Evolutionary conservation across 2,329 filamentous ascomycete genomes (phyloP), one percentile per base, ranked within the genome.

Genomic region (Neonectria ditissima): DNA sequence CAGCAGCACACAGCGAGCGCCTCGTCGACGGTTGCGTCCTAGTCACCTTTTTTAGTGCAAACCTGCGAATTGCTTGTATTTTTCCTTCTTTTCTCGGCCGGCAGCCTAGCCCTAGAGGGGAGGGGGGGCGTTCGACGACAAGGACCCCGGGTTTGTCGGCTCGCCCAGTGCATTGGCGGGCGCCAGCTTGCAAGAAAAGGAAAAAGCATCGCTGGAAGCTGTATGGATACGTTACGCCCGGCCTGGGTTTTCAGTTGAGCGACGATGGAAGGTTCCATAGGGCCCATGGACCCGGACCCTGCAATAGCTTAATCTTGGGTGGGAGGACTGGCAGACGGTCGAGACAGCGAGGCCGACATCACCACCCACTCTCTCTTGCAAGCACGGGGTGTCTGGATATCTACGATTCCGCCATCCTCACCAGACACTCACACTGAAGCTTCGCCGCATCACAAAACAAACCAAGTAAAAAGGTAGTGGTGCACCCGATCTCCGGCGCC

Each of bases 191-290:
- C n/a, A n/a, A n/a, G n/a, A n/a, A n/a, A n/a, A n/a, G 43, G 16
- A 55, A 55, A 51, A 44, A 52, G 18, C 44, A 39, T 44, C 37
- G 37, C 28, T 41, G 28, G 18, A 22, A 11, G 37, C 37, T 41
- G 37, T 20, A 20, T 20, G 37, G 37, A 10, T 41, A 41, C 37
- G 37, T 41, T 41, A 43, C 50, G 56, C 48, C 28, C 56, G 56
- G 11, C 48, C 56, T 59, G 56, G 37, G 50, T 45, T 54, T 59
- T 53, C 50, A 53, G 56, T 54, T 59, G 48, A 41, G 48, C 37
- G 28, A 52, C 32, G n/a, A 41, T 22, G 37, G 37, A 41, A 41
- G n/a, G 37, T 41, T 41, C 37, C 37, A 39, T 50, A 32, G 16
- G 45, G 20, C 10, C 26, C 14, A 32, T n/a, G 45, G 41, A 10